phyloP scores from a whole-genome alignment of 2,329 filamentous ascomycete genomes.

The Aureobasidium sp. region DNA sequence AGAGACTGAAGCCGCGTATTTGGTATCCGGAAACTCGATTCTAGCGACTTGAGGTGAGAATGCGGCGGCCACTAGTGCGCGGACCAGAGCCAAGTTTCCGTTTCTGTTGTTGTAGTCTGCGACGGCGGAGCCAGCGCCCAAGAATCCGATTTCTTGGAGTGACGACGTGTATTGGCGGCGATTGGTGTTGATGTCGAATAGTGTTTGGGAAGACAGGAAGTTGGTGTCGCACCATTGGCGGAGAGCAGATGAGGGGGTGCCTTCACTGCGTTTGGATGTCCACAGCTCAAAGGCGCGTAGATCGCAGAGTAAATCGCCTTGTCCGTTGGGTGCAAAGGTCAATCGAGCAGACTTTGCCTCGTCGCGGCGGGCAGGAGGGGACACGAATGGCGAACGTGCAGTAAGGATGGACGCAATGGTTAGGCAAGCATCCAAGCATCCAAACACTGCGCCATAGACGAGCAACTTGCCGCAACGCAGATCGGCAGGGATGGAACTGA shows the following conservation, averaged over 20 bases:
- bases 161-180: constrained; percentile 78
- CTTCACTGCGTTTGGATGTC: constrained; percentile 57
- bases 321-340: constrained; percentile 60
- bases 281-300: constrained; percentile 78
- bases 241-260: constrained; percentile 52
- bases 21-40: constrained; percentile 92
- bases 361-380: constrained; percentile 74
- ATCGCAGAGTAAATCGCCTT: constrained; percentile 86
- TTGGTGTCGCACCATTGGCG: constrained; percentile 76
- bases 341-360: constrained; percentile 70
- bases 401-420: constrained; percentile 91
- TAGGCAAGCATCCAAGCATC: constrained; percentile 80
- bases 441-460: constrained; percentile 90
- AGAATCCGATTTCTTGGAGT: constrained; percentile 77
- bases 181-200: constrained; percentile 83
- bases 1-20: constrained; percentile 79
- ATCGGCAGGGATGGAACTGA: constrained; percentile 93
- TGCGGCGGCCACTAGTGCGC: constrained; percentile 43
- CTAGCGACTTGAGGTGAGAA: constrained; percentile 76
- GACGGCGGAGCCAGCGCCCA: constrained; percentile 34
- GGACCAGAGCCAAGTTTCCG: constrained; percentile 39
- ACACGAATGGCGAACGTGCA: constrained; percentile 77
- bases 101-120: constrained; percentile 42
- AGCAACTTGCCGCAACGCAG: constrained; percentile 89
- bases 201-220: constrained; percentile 74